Evolutionary conservation across 345 rosid species (phyloP), one percentile per base, ranked within the genome.

Genomic region (Adansonia digitata): DNA sequence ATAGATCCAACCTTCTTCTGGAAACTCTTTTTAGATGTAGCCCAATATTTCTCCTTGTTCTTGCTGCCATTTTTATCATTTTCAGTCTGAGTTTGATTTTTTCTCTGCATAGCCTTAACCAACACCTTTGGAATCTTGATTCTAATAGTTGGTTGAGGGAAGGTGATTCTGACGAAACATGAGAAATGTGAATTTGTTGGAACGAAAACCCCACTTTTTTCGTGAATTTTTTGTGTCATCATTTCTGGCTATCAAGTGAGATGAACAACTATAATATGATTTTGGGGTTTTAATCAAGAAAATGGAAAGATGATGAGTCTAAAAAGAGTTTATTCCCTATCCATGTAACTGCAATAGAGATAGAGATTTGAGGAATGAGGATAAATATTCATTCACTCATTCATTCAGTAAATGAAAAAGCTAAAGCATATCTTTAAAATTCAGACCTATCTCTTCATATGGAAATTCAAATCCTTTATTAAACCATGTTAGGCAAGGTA

Each of bases 111-210:
- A 42, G 68, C 74, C 76, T 82, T 80, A 42, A 43, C 72, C 65
- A 88, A 7, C 15, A 48, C n/a, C 53, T 69, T 78, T 1, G 83
- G 85, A 34, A 77, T 56, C 74, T 68, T 81, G 80, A 82, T 74
- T 42, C 81, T 71, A 10, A 83, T 77, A 37, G 57, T 83, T 31
- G 74, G 76, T 40, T 69, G 83, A 49, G 66, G 26, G 12, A 75
- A 20, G 64, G 76, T 67, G 53, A 69, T 69, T 42, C 27, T 31
- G 11, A 69, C 2, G 31, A 48, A 42, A 48, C 31, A 49, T 0
- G 43, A 48, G 0, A 29, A n/a, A 0, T 69, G 42, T 1, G 14
- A 31, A 13, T 29, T 49, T 9, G 42, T 15, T 29, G 73, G 43
- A 7, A 29, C 57, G 7, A 49, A 31, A 69, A 26, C 53, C 39